Percentiles rank a stretch among this genome's conserved stretches.
phyloP scores from a whole-genome alignment of 352 stramenopile genomes.

The Phytopythium kandeliae region DNA sequence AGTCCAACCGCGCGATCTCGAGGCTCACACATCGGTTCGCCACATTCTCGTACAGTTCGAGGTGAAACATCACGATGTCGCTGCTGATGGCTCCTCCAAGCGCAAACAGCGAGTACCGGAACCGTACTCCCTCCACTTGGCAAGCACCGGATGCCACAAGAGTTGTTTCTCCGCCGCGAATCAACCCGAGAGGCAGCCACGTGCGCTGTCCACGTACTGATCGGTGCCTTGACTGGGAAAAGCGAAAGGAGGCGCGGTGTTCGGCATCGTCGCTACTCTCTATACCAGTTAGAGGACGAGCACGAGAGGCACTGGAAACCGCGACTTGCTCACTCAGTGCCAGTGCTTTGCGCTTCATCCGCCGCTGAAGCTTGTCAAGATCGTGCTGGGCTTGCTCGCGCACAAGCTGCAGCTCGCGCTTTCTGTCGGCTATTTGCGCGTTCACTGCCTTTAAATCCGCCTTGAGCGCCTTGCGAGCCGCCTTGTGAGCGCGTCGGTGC shows the following conservation, averaged over 20 bases:
- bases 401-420: constrained; percentile 12
- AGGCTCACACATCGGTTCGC: constrained; percentile 11
- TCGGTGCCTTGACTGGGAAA: not conserved
- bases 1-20: constrained; percentile 29
- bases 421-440: constrained; percentile 15
- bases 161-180: constrained; percentile 5
- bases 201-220: constrained; percentile 11
- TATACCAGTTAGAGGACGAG: too few relatives aligned
- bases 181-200: constrained; percentile 22
- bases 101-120: constrained; percentile 29
- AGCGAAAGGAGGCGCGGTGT: not conserved
- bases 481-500: constrained; percentile 32
- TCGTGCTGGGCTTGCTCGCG: constrained; percentile 23
- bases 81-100: constrained; percentile 7
- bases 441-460: constrained; percentile 26
- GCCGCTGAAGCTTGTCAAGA: constrained; percentile 8
- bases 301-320: not conserved
- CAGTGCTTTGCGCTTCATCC: constrained; percentile 8
- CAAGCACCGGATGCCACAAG: constrained; percentile 23
- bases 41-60: constrained; percentile 35
- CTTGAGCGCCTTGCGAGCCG: constrained; percentile 36
- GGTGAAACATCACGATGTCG: constrained; percentile 13
- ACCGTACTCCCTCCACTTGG: constrained; percentile 10
- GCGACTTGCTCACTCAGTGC: constrained; percentile 2
- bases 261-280: not conserved